Evolutionary conservation across 2,329 filamentous ascomycete species (phyloP).

Genomic region (Zymoseptoria crescenta): DNA sequence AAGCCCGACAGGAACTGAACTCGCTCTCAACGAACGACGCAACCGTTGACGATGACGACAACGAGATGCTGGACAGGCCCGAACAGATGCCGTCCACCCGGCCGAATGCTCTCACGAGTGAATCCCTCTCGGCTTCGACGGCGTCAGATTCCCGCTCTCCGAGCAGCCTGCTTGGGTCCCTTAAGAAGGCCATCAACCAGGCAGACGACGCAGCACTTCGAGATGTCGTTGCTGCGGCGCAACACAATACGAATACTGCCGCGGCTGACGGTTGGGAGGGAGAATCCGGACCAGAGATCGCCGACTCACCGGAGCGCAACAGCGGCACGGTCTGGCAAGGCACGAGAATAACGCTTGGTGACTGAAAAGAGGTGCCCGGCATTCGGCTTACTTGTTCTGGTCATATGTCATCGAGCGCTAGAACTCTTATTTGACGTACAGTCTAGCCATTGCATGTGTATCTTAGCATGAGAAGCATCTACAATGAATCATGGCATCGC

Average conservation of each 20-base stretch:
- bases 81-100: not conserved
- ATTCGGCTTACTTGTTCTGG: not conserved
- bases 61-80: slow-evolving; percentile 13
- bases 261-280: too few species aligned
- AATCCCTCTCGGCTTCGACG: not conserved
- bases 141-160: not conserved
- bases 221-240: not conserved
- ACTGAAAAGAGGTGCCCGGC: not conserved
- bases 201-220: not conserved
- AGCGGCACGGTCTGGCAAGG: not conserved
- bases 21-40: not conserved
- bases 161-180: not conserved
- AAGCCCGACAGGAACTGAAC: not conserved
- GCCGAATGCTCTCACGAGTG: too few species aligned
- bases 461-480: not conserved
- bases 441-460: not conserved
- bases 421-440: not conserved
- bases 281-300: not conserved
- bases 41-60: slow-evolving; percentile 6
- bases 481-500: not conserved
- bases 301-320: not conserved
- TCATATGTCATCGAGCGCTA: not conserved
- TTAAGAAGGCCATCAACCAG: not conserved
- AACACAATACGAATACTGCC: not conserved
- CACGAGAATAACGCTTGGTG: not conserved